These are phyloP conservation scores for Blastobotrys indianensis DNA, from an alignment of 1,139 yeast genomes.

Conservation along the genomic window DNA sequence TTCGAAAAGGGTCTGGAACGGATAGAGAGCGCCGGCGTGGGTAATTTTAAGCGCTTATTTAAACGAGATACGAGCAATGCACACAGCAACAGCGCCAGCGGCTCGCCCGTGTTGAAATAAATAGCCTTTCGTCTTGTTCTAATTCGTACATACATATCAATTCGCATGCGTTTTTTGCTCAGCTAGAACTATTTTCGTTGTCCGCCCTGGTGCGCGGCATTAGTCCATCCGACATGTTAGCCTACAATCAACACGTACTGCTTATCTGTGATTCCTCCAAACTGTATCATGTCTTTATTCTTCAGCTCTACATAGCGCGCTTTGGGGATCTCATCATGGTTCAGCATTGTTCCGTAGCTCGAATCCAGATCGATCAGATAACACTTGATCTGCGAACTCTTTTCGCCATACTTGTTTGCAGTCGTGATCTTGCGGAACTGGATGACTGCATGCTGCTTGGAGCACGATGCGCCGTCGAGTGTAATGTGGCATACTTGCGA, in stretches of 20 bases:
- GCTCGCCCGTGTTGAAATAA: too few species aligned
- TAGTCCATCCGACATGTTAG: neutral
- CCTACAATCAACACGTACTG: conserved; percentile 13
- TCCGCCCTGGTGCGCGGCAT: too few species aligned
- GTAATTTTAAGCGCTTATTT: conserved; percentile 51
- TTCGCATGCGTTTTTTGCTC: too few species aligned
- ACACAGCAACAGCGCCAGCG: neutral
- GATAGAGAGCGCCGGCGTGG: conserved; percentile 34
- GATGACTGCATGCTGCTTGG: conserved; percentile 52
- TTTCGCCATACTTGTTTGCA: conserved; percentile 23
- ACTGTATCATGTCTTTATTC: conserved; percentile 43
- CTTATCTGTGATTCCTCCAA: conserved; percentile 31
- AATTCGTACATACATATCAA: too few species aligned
- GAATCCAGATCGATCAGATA: conserved; percentile 51
- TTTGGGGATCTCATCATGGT: conserved; percentile 42
- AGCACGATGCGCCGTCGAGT: conserved; percentile 41
- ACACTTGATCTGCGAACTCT: conserved; percentile 28
- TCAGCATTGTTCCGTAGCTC: conserved; percentile 48
- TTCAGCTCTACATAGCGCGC: conserved; percentile 45
- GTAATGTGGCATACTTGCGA: conserved; percentile 40
- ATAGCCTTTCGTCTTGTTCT: too few species aligned
- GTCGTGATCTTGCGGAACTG: conserved; percentile 39
- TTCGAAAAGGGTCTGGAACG: conserved; percentile 53
- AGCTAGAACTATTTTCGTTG: too few species aligned
- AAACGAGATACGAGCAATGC: conserved; percentile 22